Evolutionary conservation across 1,139 yeast species (phyloP), one percentile per base, ranked within the genome.

Genomic region (Yamadazyma kanchanaburiensis): DNA sequence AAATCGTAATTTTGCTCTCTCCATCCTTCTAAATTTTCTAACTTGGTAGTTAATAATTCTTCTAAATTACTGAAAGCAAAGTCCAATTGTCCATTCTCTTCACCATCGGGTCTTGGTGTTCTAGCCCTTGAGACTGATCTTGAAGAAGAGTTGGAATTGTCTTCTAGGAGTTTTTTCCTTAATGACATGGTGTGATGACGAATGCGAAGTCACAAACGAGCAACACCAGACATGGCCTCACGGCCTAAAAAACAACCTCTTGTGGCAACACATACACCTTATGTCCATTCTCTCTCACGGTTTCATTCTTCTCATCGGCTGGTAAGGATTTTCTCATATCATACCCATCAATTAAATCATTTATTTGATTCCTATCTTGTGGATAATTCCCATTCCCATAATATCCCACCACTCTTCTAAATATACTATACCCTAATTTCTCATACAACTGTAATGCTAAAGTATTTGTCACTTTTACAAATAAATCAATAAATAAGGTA

Each of bases 371-470:
- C 24, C 73, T 50, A 32, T 70, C 73, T 19, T 60, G 59, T 7
- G 76, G 75, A 39, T 58, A 53, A 10, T 18, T 7, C 2, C 61
- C 64, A 14, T 65, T 55, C 3, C 85, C 83, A 52, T 91, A 91
- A 50, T 91, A 91, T 0, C 94, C 94, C n/a, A 86, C 75, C 5
- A 91, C 97, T 33, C 98, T 59, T 55, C 98, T 60, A 50, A 71
- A 91, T 0, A 88, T 86, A 17, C 80, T 70, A 49, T 89, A 94
- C 0, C 96, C 97, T 36, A 91, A 58, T 44, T 83, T 82, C 48
- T 84, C 89, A 53, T 91, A 91, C 51, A 91, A 61, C 33, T 76
- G 81, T 5, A 87, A 74, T 0, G 96, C 98, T 33, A 88, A 62
- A 9, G 58, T 55, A 51, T 91, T 91, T 21, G 91, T 82, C 19